Conservation (phyloP, 192 early-diverging fungal genomes). For the Coemansia asiatica region DNA sequence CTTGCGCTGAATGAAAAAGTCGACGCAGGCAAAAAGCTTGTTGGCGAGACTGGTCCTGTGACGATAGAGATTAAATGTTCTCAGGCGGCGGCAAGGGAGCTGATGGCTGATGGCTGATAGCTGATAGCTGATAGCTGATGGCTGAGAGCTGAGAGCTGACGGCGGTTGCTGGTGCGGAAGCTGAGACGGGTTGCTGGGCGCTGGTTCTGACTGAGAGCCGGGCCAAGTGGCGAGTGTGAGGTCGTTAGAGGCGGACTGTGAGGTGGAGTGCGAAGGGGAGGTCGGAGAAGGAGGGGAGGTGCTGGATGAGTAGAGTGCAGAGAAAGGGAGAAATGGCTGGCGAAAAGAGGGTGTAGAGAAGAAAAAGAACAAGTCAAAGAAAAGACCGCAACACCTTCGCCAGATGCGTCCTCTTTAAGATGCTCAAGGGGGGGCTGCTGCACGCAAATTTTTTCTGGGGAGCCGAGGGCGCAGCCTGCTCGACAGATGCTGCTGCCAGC, state of each 20-base stretch:
- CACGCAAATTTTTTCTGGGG: slow-evolving; percentile 7
- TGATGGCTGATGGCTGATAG: too few relatives aligned
- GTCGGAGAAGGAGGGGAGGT: slow-evolving; percentile 23
- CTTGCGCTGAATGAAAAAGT: background rate
- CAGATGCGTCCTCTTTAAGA: slow-evolving; percentile 24
- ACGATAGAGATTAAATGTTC: background rate
- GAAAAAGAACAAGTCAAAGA: slow-evolving; percentile 14
- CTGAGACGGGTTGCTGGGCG: background rate
- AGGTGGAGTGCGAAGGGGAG: slow-evolving; percentile 8
- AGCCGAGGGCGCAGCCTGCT: background rate
- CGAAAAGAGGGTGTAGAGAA: slow-evolving; percentile 13
- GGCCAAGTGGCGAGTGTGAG: slow-evolving; percentile 3
- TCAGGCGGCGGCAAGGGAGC: background rate
- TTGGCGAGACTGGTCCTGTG: slow-evolving; percentile 2
- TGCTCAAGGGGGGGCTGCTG: background rate
- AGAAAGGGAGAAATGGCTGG: slow-evolving; percentile 30
- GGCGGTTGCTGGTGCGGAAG: background rate
- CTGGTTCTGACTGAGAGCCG: background rate
- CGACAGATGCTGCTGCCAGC: background rate
- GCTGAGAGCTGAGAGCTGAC: background rate
- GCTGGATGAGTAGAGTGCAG: slow-evolving; percentile 37
- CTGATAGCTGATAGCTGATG: background rate
- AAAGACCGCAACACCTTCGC: slow-evolving; percentile 10
- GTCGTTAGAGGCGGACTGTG: slow-evolving; percentile 16
- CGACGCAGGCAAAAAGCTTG: background rate